Evolutionary conservation across 2,329 filamentous ascomycete genomes (phyloP), one percentile per base, ranked within the genome.

Genomic region (Cucurbitaria berberidis): DNA sequence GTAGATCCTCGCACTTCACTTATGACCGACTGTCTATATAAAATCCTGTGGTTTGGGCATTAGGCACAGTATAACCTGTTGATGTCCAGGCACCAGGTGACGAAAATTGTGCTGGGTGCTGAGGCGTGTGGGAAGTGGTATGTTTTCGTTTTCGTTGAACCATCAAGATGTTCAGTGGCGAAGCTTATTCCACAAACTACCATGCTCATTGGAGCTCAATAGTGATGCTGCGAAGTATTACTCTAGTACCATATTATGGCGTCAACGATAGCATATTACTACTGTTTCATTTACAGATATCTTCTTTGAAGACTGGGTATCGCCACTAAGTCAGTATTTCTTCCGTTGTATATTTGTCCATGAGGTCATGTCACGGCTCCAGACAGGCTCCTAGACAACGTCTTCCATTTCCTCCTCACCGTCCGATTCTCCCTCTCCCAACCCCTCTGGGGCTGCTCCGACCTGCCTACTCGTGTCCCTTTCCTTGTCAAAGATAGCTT

Each of bases 401-500:
- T 92, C 90, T 74, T 93, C 90, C 84, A 95, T 92, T 74, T 91
- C 86, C 51, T 83, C 81, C 11, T 80, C 89, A 71, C 91, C 81
- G 70, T 92, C 92, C 16, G 82, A 81, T 19, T 87, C 86, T 22
- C 82, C 82, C 9, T 81, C 86, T 34, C 89, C 89, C 52, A 56
- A 70, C 57, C 24, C 48, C 13, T 67, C 66, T 3, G 75, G 61
- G 1, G 60, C 62, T 3, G 75, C 63, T 5, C 64, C 63, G 16
- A 53, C 51, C 21, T 59, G 60, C 18, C 48, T 63, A 54, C 49
- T 79, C 76, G 18, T 65, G 16, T 55, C 64, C 18, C 55, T 53
- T 56, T 81, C 80, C 60, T 83, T 78, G 50, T 82, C 79, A 64
- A 76, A 89, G 70, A 91, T 88, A 2, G 84, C 81, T 72, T 89